phyloP scores from a whole-genome alignment of 1,284 basidiomycete species.

The Naganishia cerealis region DNA sequence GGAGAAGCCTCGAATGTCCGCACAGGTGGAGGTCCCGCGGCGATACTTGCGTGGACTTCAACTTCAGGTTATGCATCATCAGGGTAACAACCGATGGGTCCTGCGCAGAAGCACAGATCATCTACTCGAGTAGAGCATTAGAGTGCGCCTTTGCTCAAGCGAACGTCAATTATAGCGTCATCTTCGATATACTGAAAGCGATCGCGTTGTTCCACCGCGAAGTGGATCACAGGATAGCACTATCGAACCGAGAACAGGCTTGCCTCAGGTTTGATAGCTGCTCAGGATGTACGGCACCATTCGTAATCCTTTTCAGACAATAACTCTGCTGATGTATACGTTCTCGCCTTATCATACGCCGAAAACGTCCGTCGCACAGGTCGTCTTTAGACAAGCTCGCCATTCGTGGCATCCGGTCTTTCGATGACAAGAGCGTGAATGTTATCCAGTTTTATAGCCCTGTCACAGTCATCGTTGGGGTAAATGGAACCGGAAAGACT shows the following conservation, averaged over 20 bases:
- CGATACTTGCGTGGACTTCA: background rate
- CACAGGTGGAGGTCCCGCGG: conserved; percentile 10
- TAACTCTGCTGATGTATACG: background rate
- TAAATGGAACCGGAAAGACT: conserved; percentile 98
- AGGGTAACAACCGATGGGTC: too few relatives aligned
- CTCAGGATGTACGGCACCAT: background rate
- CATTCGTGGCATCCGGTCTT: conserved; percentile 70
- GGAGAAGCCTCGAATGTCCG: conserved; percentile 5
- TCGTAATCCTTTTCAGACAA: background rate
- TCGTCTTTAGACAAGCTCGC: conserved; percentile 84
- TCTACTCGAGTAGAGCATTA: too few relatives aligned
- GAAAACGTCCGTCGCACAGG: conserved; percentile 58
- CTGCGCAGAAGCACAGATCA: too few relatives aligned
- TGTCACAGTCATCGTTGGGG: conserved; percentile 96
- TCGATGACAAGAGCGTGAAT: conserved; percentile 89
- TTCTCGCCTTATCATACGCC: background rate
- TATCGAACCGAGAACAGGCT: background rate
- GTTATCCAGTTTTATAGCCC: conserved; percentile 97
- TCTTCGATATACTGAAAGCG: too few relatives aligned
- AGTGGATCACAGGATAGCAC: background rate
- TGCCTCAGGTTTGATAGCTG: background rate
- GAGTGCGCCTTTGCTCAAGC: too few relatives aligned
- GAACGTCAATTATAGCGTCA: too few relatives aligned
- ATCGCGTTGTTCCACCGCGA: too few relatives aligned
- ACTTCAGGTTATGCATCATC: background rate